Conservation (phyloP, 2,329 filamentous ascomycete genomes). For the Conoideocrella luteorostrata region DNA sequence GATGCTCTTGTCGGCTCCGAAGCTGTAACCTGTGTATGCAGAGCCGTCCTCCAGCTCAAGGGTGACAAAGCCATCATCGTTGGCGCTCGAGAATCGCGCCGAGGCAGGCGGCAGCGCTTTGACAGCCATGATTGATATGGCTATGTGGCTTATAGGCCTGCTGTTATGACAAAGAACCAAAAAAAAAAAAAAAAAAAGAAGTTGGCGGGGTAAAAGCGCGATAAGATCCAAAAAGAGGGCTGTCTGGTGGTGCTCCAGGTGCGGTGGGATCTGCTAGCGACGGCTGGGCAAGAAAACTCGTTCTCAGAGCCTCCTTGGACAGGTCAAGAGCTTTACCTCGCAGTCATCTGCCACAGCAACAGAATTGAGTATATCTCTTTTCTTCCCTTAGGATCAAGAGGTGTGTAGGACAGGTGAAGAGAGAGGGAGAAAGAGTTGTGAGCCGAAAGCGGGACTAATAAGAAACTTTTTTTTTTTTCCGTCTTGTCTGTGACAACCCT, state of each 20-base stretch:
- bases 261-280: constrained; percentile 25
- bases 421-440: constrained; percentile 13
- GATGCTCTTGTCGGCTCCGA: constrained; percentile 89
- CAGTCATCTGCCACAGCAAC: constrained; percentile 29
- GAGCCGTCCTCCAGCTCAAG: constrained; percentile 91
- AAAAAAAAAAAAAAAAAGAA: not conserved
- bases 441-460: constrained; percentile 6
- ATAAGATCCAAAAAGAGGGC: constrained; percentile 8
- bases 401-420: constrained; percentile 11
- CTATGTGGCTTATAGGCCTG: not conserved
- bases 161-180: not conserved
- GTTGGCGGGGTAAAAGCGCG: constrained; percentile 23
- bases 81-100: constrained; percentile 46
- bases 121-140: constrained; percentile 23
- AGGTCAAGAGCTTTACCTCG: constrained; percentile 31
- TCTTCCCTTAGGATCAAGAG: constrained; percentile 6
- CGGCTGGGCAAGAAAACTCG: constrained; percentile 29
- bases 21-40: constrained; percentile 90
- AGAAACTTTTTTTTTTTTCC: constrained; percentile 4
- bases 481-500: not conserved
- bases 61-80: constrained; percentile 62
- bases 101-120: constrained; percentile 49
- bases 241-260: constrained; percentile 16
- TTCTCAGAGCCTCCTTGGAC: constrained; percentile 31
- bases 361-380: constrained; percentile 6